Conservation (phyloP, 164 flowering plant species). For the Piper longum region DNA sequence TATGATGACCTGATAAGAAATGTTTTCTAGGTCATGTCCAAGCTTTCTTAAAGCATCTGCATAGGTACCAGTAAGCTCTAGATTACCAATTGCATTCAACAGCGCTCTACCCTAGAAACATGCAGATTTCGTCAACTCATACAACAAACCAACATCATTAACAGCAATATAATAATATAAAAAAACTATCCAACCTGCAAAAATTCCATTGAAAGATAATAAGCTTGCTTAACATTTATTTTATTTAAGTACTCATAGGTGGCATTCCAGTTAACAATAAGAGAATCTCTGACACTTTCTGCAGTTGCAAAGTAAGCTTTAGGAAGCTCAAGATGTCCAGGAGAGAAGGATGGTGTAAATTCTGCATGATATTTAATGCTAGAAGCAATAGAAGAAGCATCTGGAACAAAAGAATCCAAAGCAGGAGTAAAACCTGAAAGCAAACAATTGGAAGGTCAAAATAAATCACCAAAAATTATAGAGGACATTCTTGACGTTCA, state of each 20-base stretch:
- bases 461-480: too few relatives aligned
- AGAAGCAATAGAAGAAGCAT: conserved; percentile 60
- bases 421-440: conserved; percentile 15
- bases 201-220: conserved; percentile 92
- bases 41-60: conserved; percentile 78
- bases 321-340: conserved; percentile 46
- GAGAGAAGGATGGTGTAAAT: conserved; percentile 77
- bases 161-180: too few relatives aligned
- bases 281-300: conserved; percentile 69
- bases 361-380: conserved; percentile 85
- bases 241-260: conserved; percentile 67
- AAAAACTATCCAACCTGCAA: conserved; percentile 46
- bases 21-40: conserved; percentile 60
- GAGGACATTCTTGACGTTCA: too few relatives aligned
- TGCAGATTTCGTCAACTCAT: background rate
- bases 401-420: conserved; percentile 19
- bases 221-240: conserved; percentile 78
- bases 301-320: conserved; percentile 88
- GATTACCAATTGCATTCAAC: conserved; percentile 84
- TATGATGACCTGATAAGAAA: conserved; percentile 56
- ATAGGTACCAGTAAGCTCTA: conserved; percentile 79
- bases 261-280: conserved; percentile 74
- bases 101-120: conserved; percentile 75
- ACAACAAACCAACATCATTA: background rate
- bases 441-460: background rate